These are phyloP conservation scores for Scenedesmus sp. DNA, from an alignment of 163 green algal species.

Conservation along the genomic window DNA sequence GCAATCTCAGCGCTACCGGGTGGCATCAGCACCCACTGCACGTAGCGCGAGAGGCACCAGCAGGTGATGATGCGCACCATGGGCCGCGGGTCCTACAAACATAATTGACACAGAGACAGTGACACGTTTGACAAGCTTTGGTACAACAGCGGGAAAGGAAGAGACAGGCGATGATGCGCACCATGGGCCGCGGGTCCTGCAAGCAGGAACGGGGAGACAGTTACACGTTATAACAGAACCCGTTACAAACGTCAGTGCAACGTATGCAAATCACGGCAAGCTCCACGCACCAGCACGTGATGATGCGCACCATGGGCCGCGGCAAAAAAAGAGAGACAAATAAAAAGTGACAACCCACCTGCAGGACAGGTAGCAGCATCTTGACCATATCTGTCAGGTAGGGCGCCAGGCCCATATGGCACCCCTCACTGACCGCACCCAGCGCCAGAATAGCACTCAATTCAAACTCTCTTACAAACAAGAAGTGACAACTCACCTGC, in stretches of 20 bases:
- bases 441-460: conserved; percentile 85
- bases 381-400: conserved; percentile 79
- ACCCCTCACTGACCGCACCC: conserved; percentile 94
- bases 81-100: conserved; percentile 75
- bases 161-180: conserved; percentile 95
- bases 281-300: conserved; percentile 89
- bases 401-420: conserved; percentile 85
- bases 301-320: conserved; percentile 84
- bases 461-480: background rate
- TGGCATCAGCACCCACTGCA: conserved; percentile 62
- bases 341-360: background rate
- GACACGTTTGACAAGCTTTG: background rate
- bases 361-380: conserved; percentile 48
- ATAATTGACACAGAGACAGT: background rate
- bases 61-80: conserved; percentile 91
- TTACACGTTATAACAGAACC: too few species aligned
- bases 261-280: background rate
- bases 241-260: background rate
- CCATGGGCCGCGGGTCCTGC: conserved; percentile 62
- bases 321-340: background rate
- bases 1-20: background rate
- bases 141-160: conserved; percentile 84
- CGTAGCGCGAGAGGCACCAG: conserved; percentile 93
- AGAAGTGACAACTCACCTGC: conserved; percentile 1
- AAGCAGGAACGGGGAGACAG: background rate